A percentile compares a stretch with the other conserved stretches of the same genome.
phyloP scores from a whole-genome alignment of 108 stramenopile genomes.

The Epithemia pelagica region DNA sequence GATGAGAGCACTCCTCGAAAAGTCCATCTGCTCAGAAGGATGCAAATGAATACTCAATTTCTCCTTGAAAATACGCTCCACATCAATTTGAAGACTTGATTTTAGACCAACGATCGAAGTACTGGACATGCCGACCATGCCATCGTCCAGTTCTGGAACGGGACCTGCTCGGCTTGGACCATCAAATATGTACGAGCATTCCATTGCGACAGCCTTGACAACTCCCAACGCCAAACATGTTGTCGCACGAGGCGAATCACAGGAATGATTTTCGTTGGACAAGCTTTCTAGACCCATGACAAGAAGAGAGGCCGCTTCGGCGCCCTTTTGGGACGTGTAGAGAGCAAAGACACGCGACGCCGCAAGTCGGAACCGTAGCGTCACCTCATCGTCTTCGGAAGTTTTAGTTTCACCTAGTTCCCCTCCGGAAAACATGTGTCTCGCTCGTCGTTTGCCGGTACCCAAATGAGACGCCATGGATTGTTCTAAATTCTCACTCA shows the following conservation, averaged over 20 bases:
- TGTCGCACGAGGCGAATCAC: constrained; percentile 39
- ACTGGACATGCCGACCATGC: constrained; percentile 1
- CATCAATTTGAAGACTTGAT: constrained; percentile 69
- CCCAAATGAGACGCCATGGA: constrained; percentile 62
- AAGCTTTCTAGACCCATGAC: constrained; percentile 16
- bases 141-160: constrained; percentile 35
- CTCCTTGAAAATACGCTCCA: constrained; percentile 82
- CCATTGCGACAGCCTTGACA: constrained; percentile 46
- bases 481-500: constrained; percentile 61
- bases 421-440: constrained; percentile 11
- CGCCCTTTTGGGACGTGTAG: constrained; percentile 58
- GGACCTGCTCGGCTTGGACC: constrained; percentile 54
- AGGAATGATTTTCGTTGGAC: constrained; percentile 36
- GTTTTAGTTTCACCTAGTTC: constrained; percentile 21
- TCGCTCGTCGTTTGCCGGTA: constrained; percentile 15
- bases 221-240: constrained; percentile 45
- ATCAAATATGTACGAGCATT: constrained; percentile 69
- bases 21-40: constrained; percentile 38
- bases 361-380: constrained; percentile 59
- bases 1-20: constrained; percentile 52
- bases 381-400: constrained; percentile 25
- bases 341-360: constrained; percentile 56
- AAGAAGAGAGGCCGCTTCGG: constrained; percentile 31
- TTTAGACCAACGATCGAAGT: constrained; percentile 22
- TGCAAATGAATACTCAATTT: constrained; percentile 59